A percentile compares a stretch with the other conserved stretches of the same genome.
These are phyloP conservation scores for Solanum hybrid DNA, from an alignment of 305 asterid genomes.

Conservation along the genomic window DNA sequence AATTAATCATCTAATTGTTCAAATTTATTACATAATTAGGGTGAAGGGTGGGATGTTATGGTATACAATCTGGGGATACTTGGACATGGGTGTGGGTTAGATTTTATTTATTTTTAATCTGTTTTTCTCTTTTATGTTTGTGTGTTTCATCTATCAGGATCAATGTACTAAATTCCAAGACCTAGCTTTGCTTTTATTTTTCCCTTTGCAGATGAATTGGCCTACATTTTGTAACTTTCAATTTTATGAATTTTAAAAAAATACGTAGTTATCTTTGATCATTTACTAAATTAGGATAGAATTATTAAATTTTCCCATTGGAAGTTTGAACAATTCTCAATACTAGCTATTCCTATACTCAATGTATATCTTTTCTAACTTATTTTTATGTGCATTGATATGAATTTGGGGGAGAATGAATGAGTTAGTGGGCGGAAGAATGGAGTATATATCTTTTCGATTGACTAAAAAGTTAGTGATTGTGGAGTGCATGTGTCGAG, in stretches of 20 bases:
- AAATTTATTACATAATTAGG: neutral
- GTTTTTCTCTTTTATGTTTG: neutral
- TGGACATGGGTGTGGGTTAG: conserved; percentile 21
- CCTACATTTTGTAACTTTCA: neutral
- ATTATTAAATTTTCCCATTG: neutral
- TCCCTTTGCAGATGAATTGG: neutral
- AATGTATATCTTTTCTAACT: neutral
- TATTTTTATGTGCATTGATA: no score
- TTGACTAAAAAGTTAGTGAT: neutral
- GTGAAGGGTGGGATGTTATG: conserved; percentile 16
- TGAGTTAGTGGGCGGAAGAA: neutral
- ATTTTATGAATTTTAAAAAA: no score
- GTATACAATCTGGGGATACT: conserved; percentile 21
- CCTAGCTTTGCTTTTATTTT: neutral
- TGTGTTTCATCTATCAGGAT: conserved; percentile 20
- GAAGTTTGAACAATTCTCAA: neutral
- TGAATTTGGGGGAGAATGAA: neutral
- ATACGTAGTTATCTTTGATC: no score
- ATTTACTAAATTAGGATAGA: no score
- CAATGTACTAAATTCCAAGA: neutral
- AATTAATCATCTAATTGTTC: conserved; percentile 3
- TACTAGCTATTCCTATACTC: neutral
- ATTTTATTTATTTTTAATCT: neutral
- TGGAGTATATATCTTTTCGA: neutral
- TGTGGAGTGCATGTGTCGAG: conserved; percentile 12